Evolutionary conservation across 192 early-diverging fungal species (phyloP).

Genomic region (Obelidium mucronatum): DNA sequence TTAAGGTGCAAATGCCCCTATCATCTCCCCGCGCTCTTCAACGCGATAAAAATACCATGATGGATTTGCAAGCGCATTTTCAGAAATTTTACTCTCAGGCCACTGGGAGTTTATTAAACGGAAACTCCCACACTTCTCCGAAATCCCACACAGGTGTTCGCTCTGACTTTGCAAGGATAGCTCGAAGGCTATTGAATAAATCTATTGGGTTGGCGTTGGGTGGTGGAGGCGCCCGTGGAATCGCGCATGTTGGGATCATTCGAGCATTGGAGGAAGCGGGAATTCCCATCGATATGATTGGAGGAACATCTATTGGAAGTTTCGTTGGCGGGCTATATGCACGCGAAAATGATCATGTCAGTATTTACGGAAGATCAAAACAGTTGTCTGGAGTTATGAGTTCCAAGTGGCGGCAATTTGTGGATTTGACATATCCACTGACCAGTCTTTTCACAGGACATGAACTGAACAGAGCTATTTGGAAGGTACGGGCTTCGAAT

Average conservation of each 20-base stretch:
- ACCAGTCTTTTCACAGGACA: constrained; percentile 91
- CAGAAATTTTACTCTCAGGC: constrained; percentile 38
- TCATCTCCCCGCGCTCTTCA: constrained; percentile 39
- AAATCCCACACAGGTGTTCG: constrained; percentile 50
- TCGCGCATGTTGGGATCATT: constrained; percentile 91
- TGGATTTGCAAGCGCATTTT: constrained; percentile 52
- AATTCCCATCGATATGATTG: constrained; percentile 96
- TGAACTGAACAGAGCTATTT: constrained; percentile 95
- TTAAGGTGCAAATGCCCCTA: constrained; percentile 57
- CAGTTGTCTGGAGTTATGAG: constrained; percentile 82
- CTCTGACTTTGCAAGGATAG: constrained; percentile 79
- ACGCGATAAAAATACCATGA: constrained; percentile 39
- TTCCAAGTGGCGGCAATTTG: constrained; percentile 84
- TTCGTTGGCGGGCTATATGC: constrained; percentile 96
- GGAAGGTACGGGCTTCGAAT: constrained; percentile 74
- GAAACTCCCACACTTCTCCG: constrained; percentile 22
- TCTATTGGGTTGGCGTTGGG: constrained; percentile 94
- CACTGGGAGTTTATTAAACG: constrained; percentile 17
- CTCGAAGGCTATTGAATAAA: constrained; percentile 88
- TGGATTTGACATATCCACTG: constrained; percentile 96
- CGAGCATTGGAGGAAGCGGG: constrained; percentile 96
- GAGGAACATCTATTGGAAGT: constrained; percentile 97
- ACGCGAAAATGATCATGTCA: constrained; percentile 84
- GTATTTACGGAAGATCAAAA: constrained; percentile 85
- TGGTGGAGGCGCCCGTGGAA: constrained; percentile 96